These are phyloP conservation scores for Clavispora santaluciae DNA, from an alignment of 805 yeast genomes.

Conservation along the genomic window DNA sequence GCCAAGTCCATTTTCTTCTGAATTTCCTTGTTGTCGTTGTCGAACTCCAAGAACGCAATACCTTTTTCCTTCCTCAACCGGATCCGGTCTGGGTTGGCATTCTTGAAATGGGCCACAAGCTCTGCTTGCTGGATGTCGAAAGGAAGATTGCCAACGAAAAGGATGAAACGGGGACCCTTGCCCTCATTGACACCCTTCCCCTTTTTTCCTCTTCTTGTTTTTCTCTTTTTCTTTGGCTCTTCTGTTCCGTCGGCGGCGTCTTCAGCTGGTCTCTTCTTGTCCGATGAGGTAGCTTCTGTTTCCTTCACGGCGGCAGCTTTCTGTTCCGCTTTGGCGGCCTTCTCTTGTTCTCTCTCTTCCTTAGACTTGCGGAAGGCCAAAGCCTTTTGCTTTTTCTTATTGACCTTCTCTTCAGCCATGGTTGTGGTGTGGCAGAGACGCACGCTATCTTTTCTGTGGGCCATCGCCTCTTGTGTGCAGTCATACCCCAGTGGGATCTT, in stretches of 20 bases:
- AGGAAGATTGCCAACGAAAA: conserved; percentile 90
- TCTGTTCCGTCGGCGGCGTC: conserved; percentile 18
- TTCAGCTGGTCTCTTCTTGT: conserved; percentile 6
- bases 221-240: conserved; percentile 56
- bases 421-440: background rate
- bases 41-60: conserved; percentile 87
- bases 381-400: conserved; percentile 65
- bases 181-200: conserved; percentile 51
- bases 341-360: conserved; percentile 35
- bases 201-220: conserved; percentile 74
- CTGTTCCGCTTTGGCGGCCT: conserved; percentile 21
- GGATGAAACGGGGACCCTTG: conserved; percentile 62
- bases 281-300: background rate
- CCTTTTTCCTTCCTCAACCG: conserved; percentile 84
- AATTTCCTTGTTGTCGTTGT: conserved; percentile 52
- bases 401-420: conserved; percentile 38
- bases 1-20: conserved; percentile 81
- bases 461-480: background rate
- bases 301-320: background rate
- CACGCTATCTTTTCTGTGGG: background rate
- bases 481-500: too few relatives aligned
- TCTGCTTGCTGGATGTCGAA: conserved; percentile 61
- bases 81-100: conserved; percentile 65
- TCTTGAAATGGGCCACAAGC: conserved; percentile 66
- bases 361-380: conserved; percentile 48